Percentiles rank a stretch among this genome's conserved stretches.
phyloP scores from a whole-genome alignment of 1,284 basidiomycete genomes.

The Golubevia pallescens region DNA sequence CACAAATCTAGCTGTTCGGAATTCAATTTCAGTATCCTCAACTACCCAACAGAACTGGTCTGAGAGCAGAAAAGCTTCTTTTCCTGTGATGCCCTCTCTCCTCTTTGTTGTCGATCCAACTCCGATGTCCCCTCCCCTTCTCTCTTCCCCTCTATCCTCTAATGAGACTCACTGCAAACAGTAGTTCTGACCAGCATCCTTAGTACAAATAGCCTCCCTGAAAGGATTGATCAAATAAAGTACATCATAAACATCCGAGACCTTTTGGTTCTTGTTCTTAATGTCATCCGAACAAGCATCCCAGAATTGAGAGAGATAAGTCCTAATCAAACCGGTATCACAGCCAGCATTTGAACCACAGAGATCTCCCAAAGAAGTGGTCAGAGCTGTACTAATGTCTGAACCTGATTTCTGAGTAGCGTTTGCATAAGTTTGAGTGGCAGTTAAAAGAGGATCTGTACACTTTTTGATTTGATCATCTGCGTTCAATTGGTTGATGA shows the following conservation, averaged over 20 bases:
- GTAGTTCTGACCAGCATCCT: slow-evolving; percentile 32
- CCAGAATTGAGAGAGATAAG: slow-evolving; percentile 35
- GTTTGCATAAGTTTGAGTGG: slow-evolving; percentile 37
- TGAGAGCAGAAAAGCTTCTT: no score
- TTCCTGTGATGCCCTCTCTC: no score
- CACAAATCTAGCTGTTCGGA: no score
- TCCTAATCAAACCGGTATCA: slow-evolving; percentile 32
- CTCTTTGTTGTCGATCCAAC: no score
- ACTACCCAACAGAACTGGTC: no score
- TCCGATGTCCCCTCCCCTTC: no score
- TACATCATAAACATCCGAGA: slow-evolving; percentile 44
- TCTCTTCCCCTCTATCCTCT: not conserved
- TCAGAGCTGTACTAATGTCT: slow-evolving; percentile 4
- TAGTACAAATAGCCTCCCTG: slow-evolving; percentile 41
- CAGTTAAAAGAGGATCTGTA: slow-evolving; percentile 37
- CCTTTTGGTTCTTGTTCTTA: slow-evolving; percentile 20
- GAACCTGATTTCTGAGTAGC: slow-evolving; percentile 4
- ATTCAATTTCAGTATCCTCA: no score
- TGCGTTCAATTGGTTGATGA: slow-evolving; percentile 36
- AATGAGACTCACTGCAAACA: slow-evolving; percentile 21
- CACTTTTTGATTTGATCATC: slow-evolving; percentile 30
- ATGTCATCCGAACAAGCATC: slow-evolving; percentile 35
- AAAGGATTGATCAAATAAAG: slow-evolving; percentile 52
- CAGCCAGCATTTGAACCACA: slow-evolving; percentile 29
- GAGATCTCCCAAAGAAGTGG: slow-evolving; percentile 22